phyloP scores from a whole-genome alignment of 495 filamentous ascomycete species.

The Neurospora terricola region DNA sequence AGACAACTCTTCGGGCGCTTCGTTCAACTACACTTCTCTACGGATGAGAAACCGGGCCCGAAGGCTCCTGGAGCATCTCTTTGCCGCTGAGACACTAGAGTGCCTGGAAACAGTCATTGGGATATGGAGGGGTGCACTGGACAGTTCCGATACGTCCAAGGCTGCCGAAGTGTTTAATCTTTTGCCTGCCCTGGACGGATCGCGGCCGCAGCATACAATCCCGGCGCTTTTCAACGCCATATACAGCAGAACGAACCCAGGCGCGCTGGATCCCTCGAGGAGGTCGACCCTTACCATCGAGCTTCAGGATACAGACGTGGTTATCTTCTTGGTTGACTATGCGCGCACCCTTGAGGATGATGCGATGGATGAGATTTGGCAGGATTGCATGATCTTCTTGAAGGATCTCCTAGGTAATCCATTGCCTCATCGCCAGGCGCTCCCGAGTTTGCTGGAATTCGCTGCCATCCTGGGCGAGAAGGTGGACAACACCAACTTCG shows the following conservation, averaged over 20 bases:
- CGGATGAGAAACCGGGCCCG: constrained; percentile 83
- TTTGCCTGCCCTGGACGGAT: constrained; percentile 84
- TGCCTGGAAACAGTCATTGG: constrained; percentile 84
- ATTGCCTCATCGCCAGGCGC: constrained; percentile 83
- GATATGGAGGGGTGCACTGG: constrained; percentile 53
- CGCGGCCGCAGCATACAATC: constrained; percentile 82
- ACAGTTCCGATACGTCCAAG: constrained; percentile 23
- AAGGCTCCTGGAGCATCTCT: constrained; percentile 83
- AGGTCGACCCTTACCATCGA: constrained; percentile 82
- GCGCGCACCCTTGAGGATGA: constrained; percentile 87
- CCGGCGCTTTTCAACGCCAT: constrained; percentile 97
- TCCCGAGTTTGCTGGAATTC: constrained; percentile 82
- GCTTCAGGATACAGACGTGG: constrained; percentile 70
- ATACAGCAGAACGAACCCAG: constrained; percentile 83
- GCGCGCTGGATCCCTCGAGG: constrained; percentile 63
- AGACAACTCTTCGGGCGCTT: constrained; percentile 64
- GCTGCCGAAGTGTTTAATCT: constrained; percentile 60
- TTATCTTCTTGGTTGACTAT: constrained; percentile 82
- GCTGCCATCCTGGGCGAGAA: constrained; percentile 84
- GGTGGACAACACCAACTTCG: constrained; percentile 94
- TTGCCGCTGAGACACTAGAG: constrained; percentile 88
- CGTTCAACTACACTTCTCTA: constrained; percentile 80
- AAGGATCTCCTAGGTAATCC: constrained; percentile 87
- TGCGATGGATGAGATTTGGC: constrained; percentile 98
- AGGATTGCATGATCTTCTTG: constrained; percentile 84